A percentile compares a stretch with the other conserved stretches of the same genome.
Evolutionary conservation across 208 protist genomes (phyloP).

Genomic region (Leishmania tropica): DNA sequence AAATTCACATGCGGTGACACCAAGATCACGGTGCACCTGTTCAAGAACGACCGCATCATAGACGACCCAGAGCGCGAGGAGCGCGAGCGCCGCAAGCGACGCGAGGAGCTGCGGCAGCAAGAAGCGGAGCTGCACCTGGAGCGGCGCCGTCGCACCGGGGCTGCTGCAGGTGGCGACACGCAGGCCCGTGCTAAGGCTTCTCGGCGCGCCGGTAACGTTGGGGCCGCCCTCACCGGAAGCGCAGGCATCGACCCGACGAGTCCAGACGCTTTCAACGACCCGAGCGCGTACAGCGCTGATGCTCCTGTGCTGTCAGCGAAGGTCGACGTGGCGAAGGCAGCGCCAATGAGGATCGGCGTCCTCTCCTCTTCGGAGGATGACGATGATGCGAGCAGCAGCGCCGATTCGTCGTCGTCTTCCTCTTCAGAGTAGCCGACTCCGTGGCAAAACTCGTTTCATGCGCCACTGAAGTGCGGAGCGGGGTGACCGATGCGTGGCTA

Average conservation of each 20-base stretch:
- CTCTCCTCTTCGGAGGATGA: slow-evolving; percentile 68
- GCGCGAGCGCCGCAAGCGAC: slow-evolving; percentile 15
- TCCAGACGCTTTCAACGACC: slow-evolving; percentile 13
- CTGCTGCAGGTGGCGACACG: background rate
- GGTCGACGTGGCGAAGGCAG: background rate
- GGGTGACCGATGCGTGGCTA: background rate
- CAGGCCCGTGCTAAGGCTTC: background rate
- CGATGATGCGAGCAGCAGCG: slow-evolving; percentile 28
- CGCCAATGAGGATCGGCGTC: slow-evolving; percentile 50
- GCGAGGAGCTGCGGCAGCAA: slow-evolving; percentile 1
- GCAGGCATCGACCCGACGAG: slow-evolving; percentile 12
- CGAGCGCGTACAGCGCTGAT: slow-evolving; percentile 8
- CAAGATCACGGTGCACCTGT: slow-evolving; percentile 68
- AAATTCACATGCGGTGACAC: slow-evolving; percentile 77
- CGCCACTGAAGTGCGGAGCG: background rate
- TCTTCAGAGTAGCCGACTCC: background rate
- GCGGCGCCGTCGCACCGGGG: slow-evolving; percentile 4
- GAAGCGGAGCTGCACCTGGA: slow-evolving; percentile 2
- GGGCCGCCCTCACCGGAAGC: background rate
- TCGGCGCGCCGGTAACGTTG: background rate
- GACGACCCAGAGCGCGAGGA: slow-evolving; percentile 50
- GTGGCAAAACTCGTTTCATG: background rate
- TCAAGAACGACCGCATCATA: slow-evolving; percentile 91
- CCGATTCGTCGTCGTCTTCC: background rate
- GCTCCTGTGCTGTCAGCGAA: background rate